Percentiles rank a stretch among this genome's conserved stretches.
phyloP scores from a whole-genome alignment of 1,139 yeast genomes.

The Keqinozyma sinolaborantium region DNA sequence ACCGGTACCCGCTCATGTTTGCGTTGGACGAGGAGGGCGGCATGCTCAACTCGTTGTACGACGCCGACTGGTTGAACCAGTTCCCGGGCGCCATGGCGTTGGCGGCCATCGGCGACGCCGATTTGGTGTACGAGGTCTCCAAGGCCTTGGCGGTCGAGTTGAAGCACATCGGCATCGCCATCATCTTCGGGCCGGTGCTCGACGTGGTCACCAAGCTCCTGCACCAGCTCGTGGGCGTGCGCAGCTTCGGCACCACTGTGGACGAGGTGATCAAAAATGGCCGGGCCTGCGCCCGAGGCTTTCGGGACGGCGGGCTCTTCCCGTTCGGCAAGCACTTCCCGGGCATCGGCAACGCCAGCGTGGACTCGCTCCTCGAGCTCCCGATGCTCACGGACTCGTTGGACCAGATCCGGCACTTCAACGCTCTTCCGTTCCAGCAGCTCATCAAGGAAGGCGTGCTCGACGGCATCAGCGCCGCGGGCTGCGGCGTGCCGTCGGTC shows the following conservation, averaged over 20 bases:
- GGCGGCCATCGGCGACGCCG: constrained; percentile 52
- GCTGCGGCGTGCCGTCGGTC: constrained; percentile 65
- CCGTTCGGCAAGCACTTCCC: constrained; percentile 67
- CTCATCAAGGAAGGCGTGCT: constrained; percentile 45
- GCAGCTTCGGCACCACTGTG: constrained; percentile 60
- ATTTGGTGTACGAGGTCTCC: constrained; percentile 50
- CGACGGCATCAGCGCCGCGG: constrained; percentile 63
- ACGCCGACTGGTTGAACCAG: constrained; percentile 50
- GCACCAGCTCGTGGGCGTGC: constrained; percentile 57
- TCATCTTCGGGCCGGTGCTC: constrained; percentile 60
- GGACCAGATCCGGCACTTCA: constrained; percentile 50
- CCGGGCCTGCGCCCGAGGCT: constrained; percentile 51
- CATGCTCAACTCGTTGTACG: constrained; percentile 60
- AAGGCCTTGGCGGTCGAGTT: constrained; percentile 56
- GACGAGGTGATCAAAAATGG: constrained; percentile 59
- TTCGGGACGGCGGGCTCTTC: constrained; percentile 52
- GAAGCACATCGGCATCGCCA: constrained; percentile 52
- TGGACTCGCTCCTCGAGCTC: constrained; percentile 53
- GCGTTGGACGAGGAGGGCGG: constrained; percentile 84
- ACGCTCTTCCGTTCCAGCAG: constrained; percentile 51
- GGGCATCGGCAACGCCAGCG: constrained; percentile 62
- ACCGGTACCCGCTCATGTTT: constrained; percentile 59
- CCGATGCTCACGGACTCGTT: constrained; percentile 59
- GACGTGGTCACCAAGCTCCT: constrained; percentile 60
- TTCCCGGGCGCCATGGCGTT: constrained; percentile 68